Conservation (phyloP, 192 early-diverging fungal species). For the Spizellomyces sp. region DNA sequence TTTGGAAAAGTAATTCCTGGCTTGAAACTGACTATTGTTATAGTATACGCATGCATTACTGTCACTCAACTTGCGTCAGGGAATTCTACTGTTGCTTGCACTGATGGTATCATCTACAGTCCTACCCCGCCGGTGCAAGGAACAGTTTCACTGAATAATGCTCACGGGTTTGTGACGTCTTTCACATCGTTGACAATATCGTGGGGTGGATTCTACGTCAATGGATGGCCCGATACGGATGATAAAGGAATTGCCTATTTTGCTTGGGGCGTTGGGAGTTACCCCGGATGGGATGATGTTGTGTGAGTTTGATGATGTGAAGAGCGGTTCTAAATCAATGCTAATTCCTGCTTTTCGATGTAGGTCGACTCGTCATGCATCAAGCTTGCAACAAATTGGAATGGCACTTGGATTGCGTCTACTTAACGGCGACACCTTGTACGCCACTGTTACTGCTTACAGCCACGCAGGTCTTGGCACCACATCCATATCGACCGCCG, state of each 20-base stretch:
- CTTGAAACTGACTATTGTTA: neutral
- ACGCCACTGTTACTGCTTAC: neutral
- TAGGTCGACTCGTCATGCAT: too few relatives aligned
- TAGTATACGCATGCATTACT: neutral
- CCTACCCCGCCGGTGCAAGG: neutral
- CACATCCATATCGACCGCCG: neutral
- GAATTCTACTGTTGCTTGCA: conserved; percentile 1
- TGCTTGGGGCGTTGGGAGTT: neutral
- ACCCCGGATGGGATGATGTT: conserved; percentile 6
- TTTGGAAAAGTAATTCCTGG: neutral
- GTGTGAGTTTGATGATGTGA: neutral
- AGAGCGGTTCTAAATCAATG: neutral
- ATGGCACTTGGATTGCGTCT: neutral
- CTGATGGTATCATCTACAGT: conserved; percentile 4
- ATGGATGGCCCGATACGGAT: neutral
- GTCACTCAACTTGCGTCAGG: conserved; percentile 1
- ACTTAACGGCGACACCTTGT: neutral
- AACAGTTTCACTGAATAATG: neutral
- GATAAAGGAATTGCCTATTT: conserved; percentile 5
- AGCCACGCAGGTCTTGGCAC: neutral
- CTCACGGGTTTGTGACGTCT: neutral
- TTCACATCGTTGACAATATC: neutral
- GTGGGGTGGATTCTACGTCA: neutral
- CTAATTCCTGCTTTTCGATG: neutral
- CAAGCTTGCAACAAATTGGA: too few relatives aligned